Evolutionary conservation across 768 basidiomycete genomes (phyloP), one percentile per base, ranked within the genome.

Genomic region (Mycena chlorophos): DNA sequence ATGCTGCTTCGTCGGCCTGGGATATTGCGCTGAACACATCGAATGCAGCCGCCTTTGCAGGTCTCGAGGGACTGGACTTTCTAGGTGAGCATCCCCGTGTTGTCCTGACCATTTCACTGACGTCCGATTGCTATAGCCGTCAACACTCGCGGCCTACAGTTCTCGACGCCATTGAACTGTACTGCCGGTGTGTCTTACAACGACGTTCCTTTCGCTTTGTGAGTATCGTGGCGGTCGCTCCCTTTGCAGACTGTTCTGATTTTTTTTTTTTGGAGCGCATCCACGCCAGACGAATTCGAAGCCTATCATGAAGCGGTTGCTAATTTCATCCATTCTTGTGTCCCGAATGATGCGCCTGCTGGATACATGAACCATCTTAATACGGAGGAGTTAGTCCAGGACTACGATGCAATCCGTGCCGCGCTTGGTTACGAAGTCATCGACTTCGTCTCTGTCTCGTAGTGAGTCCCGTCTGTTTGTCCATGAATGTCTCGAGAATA

Each of bases 351-450:
- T 29, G 47, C 51, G 6, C 57, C 51, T 0, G 30, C 43, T 29
- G 56, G 56, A 17, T 49, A 52, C 25, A 38, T 59, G 0, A 39
- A 59, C 30, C 22, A 46, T 43, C 26, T 59, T n/a, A 43, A 54
- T 12, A 59, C 54, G 5, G 8, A 26, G 8, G 58, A 59, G 39
- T 25, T 40, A 19, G 26, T 59, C 17, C 50, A 55, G 20, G 58
- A 59, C 45, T 59, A 54, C 54, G 58, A 59, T n/a, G 34, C 25
- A 2, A 43, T 59, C 29, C 53, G 58, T 6, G 52, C 52, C 17
- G 54, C 58, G 5, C 48, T 59, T 19, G 58, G 50, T 27, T 55
- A 59, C 30, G 54, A 55, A 10, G 38, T 3, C 14, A 55, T 59
- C 43, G 38, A 52, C 26, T 46, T 46, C 43, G 38, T 51, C 20